Conservation (phyloP, 148 eudicot species). For the Polygonum maritimum region DNA sequence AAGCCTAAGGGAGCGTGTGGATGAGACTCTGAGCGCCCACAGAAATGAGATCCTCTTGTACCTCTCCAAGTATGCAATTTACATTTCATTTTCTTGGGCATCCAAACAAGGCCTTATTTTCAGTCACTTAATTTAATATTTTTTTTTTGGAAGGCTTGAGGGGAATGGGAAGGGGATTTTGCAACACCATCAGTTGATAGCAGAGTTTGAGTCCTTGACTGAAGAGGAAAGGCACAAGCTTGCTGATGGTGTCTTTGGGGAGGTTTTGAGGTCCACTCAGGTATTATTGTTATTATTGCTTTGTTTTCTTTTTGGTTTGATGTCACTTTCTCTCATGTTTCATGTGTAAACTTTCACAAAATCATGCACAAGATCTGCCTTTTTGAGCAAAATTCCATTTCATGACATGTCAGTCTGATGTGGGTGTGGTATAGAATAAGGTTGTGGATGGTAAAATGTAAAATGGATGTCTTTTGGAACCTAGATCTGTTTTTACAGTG, state of each 20-base stretch:
- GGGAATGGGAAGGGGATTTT: conserved; percentile 78
- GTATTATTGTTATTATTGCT: conserved; percentile 15
- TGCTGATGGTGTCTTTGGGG: conserved; percentile 71
- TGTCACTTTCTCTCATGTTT: neutral
- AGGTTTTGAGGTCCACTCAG: conserved; percentile 81
- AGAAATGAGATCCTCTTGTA: conserved; percentile 22
- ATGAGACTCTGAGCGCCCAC: conserved; percentile 17
- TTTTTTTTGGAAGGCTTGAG: conserved; percentile 41
- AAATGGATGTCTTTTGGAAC: neutral
- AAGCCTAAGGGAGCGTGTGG: conserved; percentile 18
- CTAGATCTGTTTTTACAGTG: neutral
- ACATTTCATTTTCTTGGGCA: neutral
- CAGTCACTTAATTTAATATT: neutral
- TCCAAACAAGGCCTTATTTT: conserved; percentile 2
- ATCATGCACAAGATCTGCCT: neutral
- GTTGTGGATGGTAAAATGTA: neutral
- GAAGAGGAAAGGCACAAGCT: conserved; percentile 36
- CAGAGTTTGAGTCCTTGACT: conserved; percentile 59
- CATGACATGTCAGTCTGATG: neutral
- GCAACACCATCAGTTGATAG: conserved; percentile 68
- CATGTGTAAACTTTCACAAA: neutral
- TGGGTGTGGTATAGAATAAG: neutral
- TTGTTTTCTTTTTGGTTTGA: neutral
- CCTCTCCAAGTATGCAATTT: conserved; percentile 24
- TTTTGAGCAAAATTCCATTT: neutral